Percentiles rank a stretch among this genome's conserved stretches.
Conservation (phyloP, 306 rosid species). For the Hylodesmum podocarpum region DNA sequence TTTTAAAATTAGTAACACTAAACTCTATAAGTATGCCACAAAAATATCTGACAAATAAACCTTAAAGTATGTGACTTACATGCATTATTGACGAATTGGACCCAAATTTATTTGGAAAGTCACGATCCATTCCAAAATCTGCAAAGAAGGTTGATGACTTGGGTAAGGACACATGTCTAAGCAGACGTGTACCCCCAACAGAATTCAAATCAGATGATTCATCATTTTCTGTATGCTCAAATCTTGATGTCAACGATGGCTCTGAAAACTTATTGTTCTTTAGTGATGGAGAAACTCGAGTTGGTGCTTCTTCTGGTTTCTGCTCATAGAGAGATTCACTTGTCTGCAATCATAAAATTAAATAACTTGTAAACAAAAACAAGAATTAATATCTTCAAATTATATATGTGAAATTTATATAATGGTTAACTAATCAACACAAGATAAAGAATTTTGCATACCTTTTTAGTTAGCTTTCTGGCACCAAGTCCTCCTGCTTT, state of each 20-base stretch:
- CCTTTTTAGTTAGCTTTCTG: background rate
- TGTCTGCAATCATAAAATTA: background rate
- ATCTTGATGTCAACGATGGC: background rate
- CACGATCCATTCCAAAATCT: constrained; percentile 26
- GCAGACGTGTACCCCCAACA: background rate
- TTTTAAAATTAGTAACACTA: background rate
- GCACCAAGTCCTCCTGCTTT: background rate
- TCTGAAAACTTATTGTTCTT: background rate
- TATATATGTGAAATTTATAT: background rate
- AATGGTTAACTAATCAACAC: background rate
- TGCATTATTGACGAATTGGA: constrained; percentile 63
- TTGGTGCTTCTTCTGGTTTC: background rate
- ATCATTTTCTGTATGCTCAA: background rate
- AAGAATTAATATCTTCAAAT: background rate
- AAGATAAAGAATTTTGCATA: background rate
- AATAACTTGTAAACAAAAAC: background rate
- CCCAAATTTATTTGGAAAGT: constrained; percentile 59
- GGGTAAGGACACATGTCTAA: background rate
- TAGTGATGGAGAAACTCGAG: background rate
- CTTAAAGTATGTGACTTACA: constrained; percentile 56
- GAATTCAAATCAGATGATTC: background rate
- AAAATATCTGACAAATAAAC: background rate
- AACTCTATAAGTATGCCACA: background rate
- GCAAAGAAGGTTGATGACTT: background rate
- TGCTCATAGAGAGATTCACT: background rate